phyloP scores from a whole-genome alignment of 2,329 filamentous ascomycete species.

The Intubia oerlemansii region DNA sequence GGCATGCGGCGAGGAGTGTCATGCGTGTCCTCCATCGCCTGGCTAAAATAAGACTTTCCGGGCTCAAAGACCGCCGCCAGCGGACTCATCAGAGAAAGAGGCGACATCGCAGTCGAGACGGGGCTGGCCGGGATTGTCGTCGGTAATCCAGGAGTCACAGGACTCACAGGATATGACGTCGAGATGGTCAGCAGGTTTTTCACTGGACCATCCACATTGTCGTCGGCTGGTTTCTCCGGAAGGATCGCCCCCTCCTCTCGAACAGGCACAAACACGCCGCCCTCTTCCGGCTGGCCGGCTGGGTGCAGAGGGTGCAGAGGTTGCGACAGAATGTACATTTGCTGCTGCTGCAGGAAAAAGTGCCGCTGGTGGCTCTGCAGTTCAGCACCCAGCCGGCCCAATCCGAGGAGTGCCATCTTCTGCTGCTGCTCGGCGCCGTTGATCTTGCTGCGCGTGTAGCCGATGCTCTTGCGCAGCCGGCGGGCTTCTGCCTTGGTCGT shows the following conservation, averaged over 20 bases:
- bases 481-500: constrained; percentile 8
- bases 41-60: too few species aligned
- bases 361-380: constrained; percentile 21
- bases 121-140: too few species aligned
- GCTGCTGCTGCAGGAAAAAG: constrained; percentile 10
- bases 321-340: not conserved
- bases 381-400: constrained; percentile 28
- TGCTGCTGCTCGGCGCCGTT: constrained; percentile 24
- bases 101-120: too few species aligned
- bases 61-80: constrained; percentile 14
- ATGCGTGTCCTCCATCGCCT: too few species aligned
- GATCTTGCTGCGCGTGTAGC: constrained; percentile 20
- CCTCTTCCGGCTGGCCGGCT: constrained; percentile 1
- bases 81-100: constrained; percentile 5
- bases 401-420: constrained; percentile 19
- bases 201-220: too few species aligned
- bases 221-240: too few species aligned
- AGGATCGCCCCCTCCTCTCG: too few species aligned
- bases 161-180: too few species aligned
- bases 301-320: not conserved
- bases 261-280: too few species aligned
- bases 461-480: constrained; percentile 19
- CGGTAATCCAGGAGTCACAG: too few species aligned
- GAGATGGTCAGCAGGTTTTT: too few species aligned
- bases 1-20: too few species aligned